phyloP scores from a whole-genome alignment of 2,329 filamentous ascomycete genomes.

The Epichloe festucae region DNA sequence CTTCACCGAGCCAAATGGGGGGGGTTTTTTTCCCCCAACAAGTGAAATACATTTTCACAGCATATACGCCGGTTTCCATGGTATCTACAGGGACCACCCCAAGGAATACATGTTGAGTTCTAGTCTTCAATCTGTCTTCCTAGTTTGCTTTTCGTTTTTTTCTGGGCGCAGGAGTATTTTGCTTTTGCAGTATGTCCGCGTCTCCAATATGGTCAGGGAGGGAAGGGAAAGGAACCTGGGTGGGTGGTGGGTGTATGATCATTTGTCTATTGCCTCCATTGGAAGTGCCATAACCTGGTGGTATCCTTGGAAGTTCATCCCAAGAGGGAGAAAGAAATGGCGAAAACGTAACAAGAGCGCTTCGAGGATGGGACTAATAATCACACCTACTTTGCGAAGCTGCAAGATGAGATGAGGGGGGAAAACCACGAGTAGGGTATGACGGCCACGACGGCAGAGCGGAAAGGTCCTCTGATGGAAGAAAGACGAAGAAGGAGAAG shows the following conservation, averaged over 20 bases:
- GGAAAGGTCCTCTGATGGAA: background rate
- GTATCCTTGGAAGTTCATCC: background rate
- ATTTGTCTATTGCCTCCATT: background rate
- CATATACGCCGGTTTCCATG: background rate
- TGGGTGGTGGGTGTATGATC: conserved; percentile 2
- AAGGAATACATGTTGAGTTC: background rate
- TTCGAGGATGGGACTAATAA: background rate
- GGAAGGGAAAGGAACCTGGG: background rate
- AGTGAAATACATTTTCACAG: background rate
- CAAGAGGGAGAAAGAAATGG: background rate
- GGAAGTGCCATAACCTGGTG: background rate
- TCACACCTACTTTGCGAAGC: background rate
- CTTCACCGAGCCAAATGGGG: background rate
- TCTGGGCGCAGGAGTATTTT: conserved; percentile 1
- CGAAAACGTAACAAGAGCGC: background rate
- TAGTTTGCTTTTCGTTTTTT: background rate
- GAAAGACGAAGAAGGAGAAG: background rate
- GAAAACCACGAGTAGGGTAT: background rate
- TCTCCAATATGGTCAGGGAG: background rate
- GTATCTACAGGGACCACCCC: background rate
- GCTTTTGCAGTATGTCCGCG: background rate
- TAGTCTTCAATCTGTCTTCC: background rate
- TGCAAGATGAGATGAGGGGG: background rate
- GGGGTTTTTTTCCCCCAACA: background rate
- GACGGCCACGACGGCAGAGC: background rate